Conservation (phyloP, 2,329 filamentous ascomycete genomes). For the Fusarium redolens region DNA sequence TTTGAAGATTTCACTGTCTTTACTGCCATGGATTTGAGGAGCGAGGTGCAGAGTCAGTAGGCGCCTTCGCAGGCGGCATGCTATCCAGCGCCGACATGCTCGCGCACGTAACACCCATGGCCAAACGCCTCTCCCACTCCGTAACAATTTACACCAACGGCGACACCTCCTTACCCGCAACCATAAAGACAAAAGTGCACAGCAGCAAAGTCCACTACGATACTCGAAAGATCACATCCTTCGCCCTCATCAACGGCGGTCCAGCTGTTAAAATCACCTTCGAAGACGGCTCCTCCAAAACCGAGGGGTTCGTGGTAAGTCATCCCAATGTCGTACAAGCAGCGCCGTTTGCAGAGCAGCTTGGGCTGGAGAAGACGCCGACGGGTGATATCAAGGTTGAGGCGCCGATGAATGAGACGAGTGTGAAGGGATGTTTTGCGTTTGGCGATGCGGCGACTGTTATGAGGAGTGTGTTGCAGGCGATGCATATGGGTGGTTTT, state of each 20-base stretch:
- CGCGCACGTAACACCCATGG: conserved; percentile 57
- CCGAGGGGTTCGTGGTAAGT: conserved; percentile 56
- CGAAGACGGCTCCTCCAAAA: conserved; percentile 51
- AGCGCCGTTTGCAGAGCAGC: conserved; percentile 56
- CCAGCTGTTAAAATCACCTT: conserved; percentile 53
- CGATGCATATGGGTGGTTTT: conserved; percentile 45
- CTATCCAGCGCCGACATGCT: conserved; percentile 48
- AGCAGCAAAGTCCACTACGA: conserved; percentile 54
- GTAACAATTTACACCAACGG: conserved; percentile 66
- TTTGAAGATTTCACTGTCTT: conserved; percentile 63
- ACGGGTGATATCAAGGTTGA: conserved; percentile 57
- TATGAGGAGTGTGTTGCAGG: conserved; percentile 47
- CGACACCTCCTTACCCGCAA: conserved; percentile 46
- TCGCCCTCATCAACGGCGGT: conserved; percentile 45
- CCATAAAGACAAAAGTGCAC: conserved; percentile 45
- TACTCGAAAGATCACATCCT: conserved; percentile 44
- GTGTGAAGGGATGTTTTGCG: conserved; percentile 63
- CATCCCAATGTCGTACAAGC: conserved; percentile 53
- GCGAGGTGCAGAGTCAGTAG: conserved; percentile 57
- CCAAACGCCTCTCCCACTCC: conserved; percentile 54
- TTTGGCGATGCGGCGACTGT: conserved; percentile 60
- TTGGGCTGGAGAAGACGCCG: conserved; percentile 56
- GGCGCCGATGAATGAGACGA: conserved; percentile 61
- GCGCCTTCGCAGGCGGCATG: conserved; percentile 58
- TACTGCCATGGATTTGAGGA: conserved; percentile 72